Conservation (phyloP, 2,329 filamentous ascomycete species). For the Colletotrichum tanaceti region DNA sequence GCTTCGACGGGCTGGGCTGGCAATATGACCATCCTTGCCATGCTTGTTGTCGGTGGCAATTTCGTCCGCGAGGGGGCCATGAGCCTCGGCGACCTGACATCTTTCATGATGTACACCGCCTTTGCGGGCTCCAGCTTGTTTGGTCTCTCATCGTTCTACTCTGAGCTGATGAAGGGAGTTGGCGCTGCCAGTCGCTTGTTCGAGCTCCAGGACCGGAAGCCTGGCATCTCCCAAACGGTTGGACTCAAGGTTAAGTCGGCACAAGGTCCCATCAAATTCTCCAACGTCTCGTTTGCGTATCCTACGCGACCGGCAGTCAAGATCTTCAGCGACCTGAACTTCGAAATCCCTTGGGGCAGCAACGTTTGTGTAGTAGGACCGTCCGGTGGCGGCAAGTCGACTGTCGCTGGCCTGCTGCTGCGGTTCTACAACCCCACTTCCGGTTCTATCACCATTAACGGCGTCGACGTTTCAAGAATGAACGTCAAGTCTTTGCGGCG, state of each 20-base stretch:
- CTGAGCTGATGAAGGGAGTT: constrained; percentile 98
- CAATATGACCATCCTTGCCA: constrained; percentile 93
- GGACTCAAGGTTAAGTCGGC: constrained; percentile 84
- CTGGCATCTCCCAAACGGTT: constrained; percentile 87
- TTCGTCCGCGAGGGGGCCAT: constrained; percentile 90
- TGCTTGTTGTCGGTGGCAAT: constrained; percentile 89
- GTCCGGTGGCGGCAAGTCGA: constrained; percentile 95
- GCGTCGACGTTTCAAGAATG: constrained; percentile 83
- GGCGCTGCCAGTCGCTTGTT: constrained; percentile 96
- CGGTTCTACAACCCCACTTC: constrained; percentile 88
- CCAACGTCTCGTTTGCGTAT: constrained; percentile 88
- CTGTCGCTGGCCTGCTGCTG: constrained; percentile 89
- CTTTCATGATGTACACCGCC: constrained; percentile 98
- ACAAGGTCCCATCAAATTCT: constrained; percentile 88
- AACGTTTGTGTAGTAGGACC: constrained; percentile 98
- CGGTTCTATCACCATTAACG: constrained; percentile 85
- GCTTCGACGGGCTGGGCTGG: constrained; percentile 87
- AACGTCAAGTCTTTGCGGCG: constrained; percentile 93
- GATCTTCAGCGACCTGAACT: constrained; percentile 90
- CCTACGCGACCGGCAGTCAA: constrained; percentile 90
- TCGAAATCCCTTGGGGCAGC: constrained; percentile 90
- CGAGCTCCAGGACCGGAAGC: constrained; percentile 90
- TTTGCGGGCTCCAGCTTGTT: constrained; percentile 89
- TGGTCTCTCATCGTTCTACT: constrained; percentile 95
- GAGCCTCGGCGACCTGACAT: constrained; percentile 90